These are phyloP conservation scores for Voacanga thouarsii DNA, from an alignment of 257 asterid species.

Conservation along the genomic window DNA sequence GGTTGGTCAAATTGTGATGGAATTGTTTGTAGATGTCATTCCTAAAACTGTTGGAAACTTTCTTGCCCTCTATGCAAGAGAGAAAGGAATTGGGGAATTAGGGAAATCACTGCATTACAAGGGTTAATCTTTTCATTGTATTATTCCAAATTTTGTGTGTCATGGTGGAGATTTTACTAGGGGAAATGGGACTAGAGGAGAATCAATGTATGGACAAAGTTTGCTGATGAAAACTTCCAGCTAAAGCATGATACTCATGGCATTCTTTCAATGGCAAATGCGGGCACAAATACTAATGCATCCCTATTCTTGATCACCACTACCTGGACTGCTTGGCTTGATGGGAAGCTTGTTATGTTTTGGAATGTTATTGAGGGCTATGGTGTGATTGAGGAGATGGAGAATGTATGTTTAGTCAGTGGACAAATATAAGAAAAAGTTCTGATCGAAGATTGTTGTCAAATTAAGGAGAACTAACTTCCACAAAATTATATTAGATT, in stretches of 20 bases:
- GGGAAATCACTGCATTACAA: slow-evolving; percentile 68
- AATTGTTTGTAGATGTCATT: slow-evolving; percentile 42
- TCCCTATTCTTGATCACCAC: slow-evolving; percentile 73
- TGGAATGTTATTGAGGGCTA: no score
- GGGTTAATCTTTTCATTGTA: no score
- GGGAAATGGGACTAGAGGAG: no score
- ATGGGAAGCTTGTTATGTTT: slow-evolving; percentile 69
- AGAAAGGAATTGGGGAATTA: slow-evolving; percentile 48
- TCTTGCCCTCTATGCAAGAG: slow-evolving; percentile 69
- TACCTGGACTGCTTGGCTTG: slow-evolving; percentile 48
- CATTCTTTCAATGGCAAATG: no score
- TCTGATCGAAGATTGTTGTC: slow-evolving; percentile 62
- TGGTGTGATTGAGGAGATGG: no score
- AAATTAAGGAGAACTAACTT: slow-evolving; percentile 19
- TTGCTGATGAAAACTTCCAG: no score
- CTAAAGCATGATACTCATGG: no score
- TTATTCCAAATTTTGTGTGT: no score
- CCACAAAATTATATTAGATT: no score
- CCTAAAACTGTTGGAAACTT: slow-evolving; percentile 75
- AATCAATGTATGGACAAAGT: no score
- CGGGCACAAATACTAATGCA: no score
- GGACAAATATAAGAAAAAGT: slow-evolving; percentile 37
- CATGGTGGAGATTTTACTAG: no score
- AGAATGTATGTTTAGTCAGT: slow-evolving; percentile 35
- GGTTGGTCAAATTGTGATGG: slow-evolving; percentile 63